These are phyloP conservation scores for Aegilops longissima DNA, from an alignment of 176 grass and related monocot species.

Conservation along the genomic window DNA sequence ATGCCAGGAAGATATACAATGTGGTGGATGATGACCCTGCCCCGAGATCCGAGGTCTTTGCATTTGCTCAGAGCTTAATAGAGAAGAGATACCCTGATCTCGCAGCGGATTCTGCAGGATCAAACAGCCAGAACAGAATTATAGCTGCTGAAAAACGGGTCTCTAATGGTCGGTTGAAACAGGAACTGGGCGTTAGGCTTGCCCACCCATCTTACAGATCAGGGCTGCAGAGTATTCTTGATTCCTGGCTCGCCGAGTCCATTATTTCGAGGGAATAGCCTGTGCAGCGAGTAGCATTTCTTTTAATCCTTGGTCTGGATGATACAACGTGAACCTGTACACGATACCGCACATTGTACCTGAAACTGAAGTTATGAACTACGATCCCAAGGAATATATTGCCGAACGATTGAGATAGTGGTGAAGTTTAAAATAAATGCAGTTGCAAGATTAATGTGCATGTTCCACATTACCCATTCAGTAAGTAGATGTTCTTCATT, in stretches of 20 bases:
- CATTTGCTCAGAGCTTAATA: slow-evolving; percentile 66
- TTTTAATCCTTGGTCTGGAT: neutral
- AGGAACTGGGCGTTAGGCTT: slow-evolving; percentile 63
- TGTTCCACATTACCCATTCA: neutral
- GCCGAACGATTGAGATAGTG: neutral
- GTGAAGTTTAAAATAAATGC: neutral
- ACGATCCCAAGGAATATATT: neutral
- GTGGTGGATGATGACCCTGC: slow-evolving; percentile 89
- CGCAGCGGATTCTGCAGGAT: slow-evolving; percentile 16
- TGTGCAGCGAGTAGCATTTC: neutral
- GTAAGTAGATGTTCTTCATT: neutral
- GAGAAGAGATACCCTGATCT: slow-evolving; percentile 51
- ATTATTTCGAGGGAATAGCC: neutral
- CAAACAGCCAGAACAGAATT: neutral
- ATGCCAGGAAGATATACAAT: slow-evolving; percentile 73
- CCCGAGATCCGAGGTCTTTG: slow-evolving; percentile 72
- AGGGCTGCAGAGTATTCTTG: slow-evolving; percentile 64
- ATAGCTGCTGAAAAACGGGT: slow-evolving; percentile 61
- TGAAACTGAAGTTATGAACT: neutral
- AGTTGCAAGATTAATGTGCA: neutral
- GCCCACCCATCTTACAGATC: slow-evolving; percentile 68
- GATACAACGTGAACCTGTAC: neutral
- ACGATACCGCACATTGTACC: neutral
- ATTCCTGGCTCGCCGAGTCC: slow-evolving; percentile 34
- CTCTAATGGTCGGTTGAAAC: slow-evolving; percentile 66